Conservation (phyloP, 1,139 yeast genomes). For the Blastobotrys raffinosifermentans region DNA sequence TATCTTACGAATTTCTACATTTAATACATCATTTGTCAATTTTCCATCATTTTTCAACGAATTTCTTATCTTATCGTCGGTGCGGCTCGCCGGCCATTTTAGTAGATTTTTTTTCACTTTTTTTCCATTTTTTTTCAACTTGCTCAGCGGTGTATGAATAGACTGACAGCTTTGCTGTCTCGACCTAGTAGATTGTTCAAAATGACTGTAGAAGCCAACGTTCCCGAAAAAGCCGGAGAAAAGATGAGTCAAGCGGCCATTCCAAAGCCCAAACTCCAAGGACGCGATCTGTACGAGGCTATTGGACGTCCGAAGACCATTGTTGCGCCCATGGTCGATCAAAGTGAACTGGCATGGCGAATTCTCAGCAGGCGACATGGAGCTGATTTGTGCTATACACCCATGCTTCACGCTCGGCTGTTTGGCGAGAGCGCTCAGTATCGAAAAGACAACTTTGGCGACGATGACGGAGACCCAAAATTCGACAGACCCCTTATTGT, state of each 20-base stretch:
- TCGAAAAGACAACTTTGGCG: constrained; percentile 68
- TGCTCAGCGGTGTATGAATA: no score
- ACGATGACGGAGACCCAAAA: constrained; percentile 76
- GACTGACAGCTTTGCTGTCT: no score
- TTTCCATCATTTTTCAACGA: no score
- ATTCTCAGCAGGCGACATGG: constrained; percentile 81
- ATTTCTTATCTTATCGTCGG: no score
- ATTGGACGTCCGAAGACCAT: constrained; percentile 75
- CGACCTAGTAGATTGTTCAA: no score
- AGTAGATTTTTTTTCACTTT: no score
- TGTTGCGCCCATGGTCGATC: constrained; percentile 99
- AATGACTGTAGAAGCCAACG: no score
- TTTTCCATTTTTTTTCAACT: no score
- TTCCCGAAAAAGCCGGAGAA: no score
- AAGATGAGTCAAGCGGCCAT: not conserved
- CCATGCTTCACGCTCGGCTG: constrained; percentile 91
- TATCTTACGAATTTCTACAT: no score
- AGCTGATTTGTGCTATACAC: constrained; percentile 90
- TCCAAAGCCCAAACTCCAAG: constrained; percentile 36
- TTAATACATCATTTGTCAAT: no score
- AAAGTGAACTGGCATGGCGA: constrained; percentile 94
- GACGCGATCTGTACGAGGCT: constrained; percentile 63
- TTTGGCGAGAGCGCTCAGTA: constrained; percentile 84
- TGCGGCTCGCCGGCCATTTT: no score
- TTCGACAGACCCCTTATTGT: constrained; percentile 80